phyloP scores from a whole-genome alignment of 805 yeast species.

The Lipomyces starkeyi region DNA sequence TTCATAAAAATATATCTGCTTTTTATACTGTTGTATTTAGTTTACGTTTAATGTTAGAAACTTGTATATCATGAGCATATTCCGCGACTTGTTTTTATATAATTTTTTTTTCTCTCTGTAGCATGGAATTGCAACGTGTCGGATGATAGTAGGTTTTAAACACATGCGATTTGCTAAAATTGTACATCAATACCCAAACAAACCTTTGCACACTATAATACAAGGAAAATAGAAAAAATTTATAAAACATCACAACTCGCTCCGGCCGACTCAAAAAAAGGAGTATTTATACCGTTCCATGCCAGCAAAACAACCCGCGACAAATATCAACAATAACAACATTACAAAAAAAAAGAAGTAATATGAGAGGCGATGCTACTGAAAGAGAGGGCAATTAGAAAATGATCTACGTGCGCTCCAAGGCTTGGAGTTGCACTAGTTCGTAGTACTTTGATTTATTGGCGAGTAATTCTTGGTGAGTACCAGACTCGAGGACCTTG shows the following conservation, averaged over 20 bases:
- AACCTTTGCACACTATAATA: background rate
- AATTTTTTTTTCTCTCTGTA: no score
- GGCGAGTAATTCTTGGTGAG: slow-evolving; percentile 51
- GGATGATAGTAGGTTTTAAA: no score
- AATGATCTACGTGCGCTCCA: slow-evolving; percentile 51
- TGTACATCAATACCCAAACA: no score
- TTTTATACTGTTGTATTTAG: background rate
- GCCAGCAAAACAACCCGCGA: no score
- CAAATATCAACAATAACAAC: no score
- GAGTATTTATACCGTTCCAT: no score
- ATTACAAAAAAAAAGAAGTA: background rate
- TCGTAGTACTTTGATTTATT: slow-evolving; percentile 49
- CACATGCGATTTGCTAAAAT: no score
- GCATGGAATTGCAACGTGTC: no score
- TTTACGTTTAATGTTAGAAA: background rate
- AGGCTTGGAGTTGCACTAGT: slow-evolving; percentile 50
- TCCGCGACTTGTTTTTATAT: no score
- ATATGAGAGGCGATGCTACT: background rate
- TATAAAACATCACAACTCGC: no score
- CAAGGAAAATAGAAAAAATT: background rate
- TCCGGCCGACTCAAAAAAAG: background rate
- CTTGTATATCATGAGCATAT: background rate
- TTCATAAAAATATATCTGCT: no score
- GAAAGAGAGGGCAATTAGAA: background rate
- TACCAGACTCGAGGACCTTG: slow-evolving; percentile 58